Evolutionary conservation across 228 moss, liverwort and hornwort species (phyloP), one percentile per base, ranked within the genome.

Genomic region (Sphagnum magellanicum): DNA sequence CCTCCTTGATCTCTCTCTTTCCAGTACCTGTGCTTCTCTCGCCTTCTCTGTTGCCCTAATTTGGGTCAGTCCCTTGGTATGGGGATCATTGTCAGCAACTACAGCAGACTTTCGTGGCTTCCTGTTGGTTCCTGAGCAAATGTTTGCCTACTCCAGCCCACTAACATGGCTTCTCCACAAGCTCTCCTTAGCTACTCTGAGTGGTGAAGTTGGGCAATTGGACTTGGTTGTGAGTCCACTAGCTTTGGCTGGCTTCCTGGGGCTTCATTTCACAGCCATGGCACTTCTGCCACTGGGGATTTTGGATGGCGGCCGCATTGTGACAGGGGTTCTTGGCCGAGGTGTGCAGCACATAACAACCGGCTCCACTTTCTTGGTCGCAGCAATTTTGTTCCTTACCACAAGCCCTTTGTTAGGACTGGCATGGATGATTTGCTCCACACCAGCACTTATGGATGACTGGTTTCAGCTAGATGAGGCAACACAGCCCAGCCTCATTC

Each of bases 401-500:
- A 78, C 80, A 15, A 72, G 80, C 51, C 80, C 87, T n/a, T 87
- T 83, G 83, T 65, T 83, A 67, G 80, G 69, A n/a, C 49, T 83
- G 48, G 76, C 78, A 16, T 83, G 83, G 83, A 10, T 80, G 49
- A 66, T 74, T 49, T 75, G 83, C 11, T 71, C 84, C 4, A 79
- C 72, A 55, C 84, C 84, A 5, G 84, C 79, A 49, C 75, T 84
- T 52, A 73, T 78, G 62, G 87, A 87, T 55, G 87, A 87, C 59
- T 87, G 87, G 87, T 87, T 83, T 53, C 87, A 87, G 72, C 69
- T 87, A 16, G 87, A 87, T 67, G 83, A 87, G 63, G 83, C 72
- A 50, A 76, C 87, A 4, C 70, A 83, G 65, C 87, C 87, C 4
- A 70, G 65, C 17, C 66, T 83, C 50, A 9, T 74, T 61, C 78